These are phyloP conservation scores for Aaosphaeria arxii DNA, from an alignment of 2,329 filamentous ascomycete genomes.

Conservation along the genomic window DNA sequence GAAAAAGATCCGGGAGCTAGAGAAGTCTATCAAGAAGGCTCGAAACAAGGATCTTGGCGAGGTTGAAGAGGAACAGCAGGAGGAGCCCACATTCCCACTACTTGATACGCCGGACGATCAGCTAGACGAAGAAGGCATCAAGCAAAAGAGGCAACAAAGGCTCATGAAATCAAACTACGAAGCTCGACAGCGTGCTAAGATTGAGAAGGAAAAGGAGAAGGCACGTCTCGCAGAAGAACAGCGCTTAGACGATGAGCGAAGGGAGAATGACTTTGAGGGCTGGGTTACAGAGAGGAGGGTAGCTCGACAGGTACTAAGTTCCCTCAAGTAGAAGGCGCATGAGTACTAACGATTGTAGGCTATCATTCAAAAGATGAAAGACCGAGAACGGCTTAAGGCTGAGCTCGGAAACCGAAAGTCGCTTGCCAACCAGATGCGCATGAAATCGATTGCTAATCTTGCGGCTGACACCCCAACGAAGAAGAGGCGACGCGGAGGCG, in stretches of 20 bases:
- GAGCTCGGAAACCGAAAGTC: constrained; percentile 97
- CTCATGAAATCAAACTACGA: constrained; percentile 94
- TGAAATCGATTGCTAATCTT: constrained; percentile 96
- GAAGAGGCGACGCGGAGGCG: constrained; percentile 79
- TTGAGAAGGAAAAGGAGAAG: constrained; percentile 91
- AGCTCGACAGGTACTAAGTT: constrained; percentile 54
- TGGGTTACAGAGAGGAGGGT: constrained; percentile 84
- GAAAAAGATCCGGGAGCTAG: constrained; percentile 80
- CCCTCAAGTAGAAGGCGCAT: constrained; percentile 1
- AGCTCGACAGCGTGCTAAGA: constrained; percentile 87
- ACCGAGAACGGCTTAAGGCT: constrained; percentile 86
- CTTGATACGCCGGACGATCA: constrained; percentile 88
- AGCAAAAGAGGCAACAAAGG: constrained; percentile 88
- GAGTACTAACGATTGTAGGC: constrained; percentile 43
- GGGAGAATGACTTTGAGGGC: constrained; percentile 76
- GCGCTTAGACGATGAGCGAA: constrained; percentile 75
- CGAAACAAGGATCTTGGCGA: constrained; percentile 91
- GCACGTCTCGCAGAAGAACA: constrained; percentile 80
- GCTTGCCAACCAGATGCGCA: constrained; percentile 90
- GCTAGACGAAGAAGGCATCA: constrained; percentile 85
- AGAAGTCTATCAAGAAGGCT: constrained; percentile 84
- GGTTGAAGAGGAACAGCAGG: constrained; percentile 71
- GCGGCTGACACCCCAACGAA: constrained; percentile 82
- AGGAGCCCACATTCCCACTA: constrained; percentile 81
- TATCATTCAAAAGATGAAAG: constrained; percentile 81